These are phyloP conservation scores for Phytophthora pseudosyringae DNA, from an alignment of 352 stramenopile genomes.

Conservation along the genomic window DNA sequence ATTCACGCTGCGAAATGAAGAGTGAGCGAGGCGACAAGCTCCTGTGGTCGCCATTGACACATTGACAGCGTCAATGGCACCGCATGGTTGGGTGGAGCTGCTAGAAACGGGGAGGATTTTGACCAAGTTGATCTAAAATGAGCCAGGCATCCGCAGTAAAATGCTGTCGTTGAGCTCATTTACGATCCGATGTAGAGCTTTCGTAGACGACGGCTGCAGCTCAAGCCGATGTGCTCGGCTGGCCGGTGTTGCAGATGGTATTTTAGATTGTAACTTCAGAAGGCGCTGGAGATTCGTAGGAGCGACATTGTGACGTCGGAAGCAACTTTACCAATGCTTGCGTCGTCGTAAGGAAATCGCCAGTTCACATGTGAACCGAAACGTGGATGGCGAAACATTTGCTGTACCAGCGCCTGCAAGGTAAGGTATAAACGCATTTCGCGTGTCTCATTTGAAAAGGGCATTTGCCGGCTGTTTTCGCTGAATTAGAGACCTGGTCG, in stretches of 20 bases:
- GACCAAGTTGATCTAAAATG: neutral
- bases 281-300: too few relatives aligned
- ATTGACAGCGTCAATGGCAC: conserved; percentile 7
- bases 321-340: too few relatives aligned
- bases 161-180: neutral
- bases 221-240: conserved; percentile 3
- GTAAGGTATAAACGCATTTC: too few relatives aligned
- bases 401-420: too few relatives aligned
- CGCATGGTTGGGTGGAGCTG: conserved; percentile 22
- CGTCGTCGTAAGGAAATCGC: too few relatives aligned
- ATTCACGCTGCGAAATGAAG: conserved; percentile 6
- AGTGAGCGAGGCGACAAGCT: conserved; percentile 13
- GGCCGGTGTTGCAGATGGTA: neutral
- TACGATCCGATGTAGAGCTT: neutral
- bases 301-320: too few relatives aligned
- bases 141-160: neutral
- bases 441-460: too few relatives aligned
- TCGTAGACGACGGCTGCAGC: neutral
- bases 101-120: conserved; percentile 5
- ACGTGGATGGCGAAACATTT: too few relatives aligned
- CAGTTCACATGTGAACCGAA: too few relatives aligned
- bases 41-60: neutral
- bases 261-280: too few relatives aligned
- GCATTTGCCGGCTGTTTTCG: too few relatives aligned
- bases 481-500: too few relatives aligned